Base-by-base conservation (phyloP, 2,329 filamentous ascomycete genomes). In the Colletotrichum horii region DNA sequence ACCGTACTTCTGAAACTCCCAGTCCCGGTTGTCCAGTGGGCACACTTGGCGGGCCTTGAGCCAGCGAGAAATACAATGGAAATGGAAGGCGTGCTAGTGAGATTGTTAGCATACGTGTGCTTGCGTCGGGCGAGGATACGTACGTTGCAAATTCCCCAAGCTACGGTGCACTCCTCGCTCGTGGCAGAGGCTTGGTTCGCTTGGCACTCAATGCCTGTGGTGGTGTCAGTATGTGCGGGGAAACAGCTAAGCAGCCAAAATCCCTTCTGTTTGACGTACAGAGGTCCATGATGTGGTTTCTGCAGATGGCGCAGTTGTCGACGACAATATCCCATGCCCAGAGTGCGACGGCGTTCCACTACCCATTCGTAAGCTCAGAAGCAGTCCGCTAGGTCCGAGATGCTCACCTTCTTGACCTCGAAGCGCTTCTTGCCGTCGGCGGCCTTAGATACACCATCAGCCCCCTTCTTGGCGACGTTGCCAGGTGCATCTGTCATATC, bases 321-420 rank as follows among this genome's bases (percentile, higher is more conserved):
- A 99, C 97, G 36, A 98, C 96, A 75, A 99, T 99, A 84, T 99
- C 97, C 97, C 97, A 99, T 1, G 97, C 97, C 97, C 97, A 99
- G 3, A 99, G 90, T 55, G 97, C 96, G 67, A 99, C 97, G 0
- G 97, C 97, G 81, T 98, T 98, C 97, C 97, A 99, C 96, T 98
- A 82, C 58, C 67, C 12, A 64, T 61, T 58, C 24, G 66, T 81
- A 55, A 81, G 78, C 69, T 71, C 52, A 61, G 65, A 30, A 19
- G 9, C 28, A 26, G 58, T 26, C 36, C 24, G 48, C 6, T 6
- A 30, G 24, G 22, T 43, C 52, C 52, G 28, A 52, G 9, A 38
- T 74, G 68, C 84, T 77, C 85, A 97, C 97, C 94, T 99, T 99
- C 88, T 99, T 99, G 78, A 99, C 96, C 84, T 99, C 97, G 79